These are phyloP conservation scores for Dendrobium chrysotoxum DNA, from an alignment of 106 monocot species.

Conservation along the genomic window DNA sequence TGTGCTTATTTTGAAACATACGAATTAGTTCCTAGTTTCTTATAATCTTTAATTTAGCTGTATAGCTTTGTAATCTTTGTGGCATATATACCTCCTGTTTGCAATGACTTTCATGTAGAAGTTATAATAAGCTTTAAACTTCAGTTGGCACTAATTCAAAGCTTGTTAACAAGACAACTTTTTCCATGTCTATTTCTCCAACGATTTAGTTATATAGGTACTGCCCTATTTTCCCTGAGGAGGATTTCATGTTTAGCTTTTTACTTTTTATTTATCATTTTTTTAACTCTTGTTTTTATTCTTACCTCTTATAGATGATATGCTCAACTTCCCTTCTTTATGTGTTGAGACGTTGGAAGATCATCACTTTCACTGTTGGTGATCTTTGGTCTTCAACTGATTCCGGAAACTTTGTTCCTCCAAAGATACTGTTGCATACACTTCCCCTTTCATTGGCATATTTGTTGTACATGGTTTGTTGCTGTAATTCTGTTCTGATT, in stretches of 20 bases:
- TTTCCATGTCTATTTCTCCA: neutral
- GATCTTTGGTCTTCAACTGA: conserved; percentile 52
- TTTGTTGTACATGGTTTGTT: conserved; percentile 84
- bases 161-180: conserved; percentile 1
- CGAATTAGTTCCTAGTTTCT: neutral
- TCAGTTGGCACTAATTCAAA: neutral
- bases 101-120: neutral
- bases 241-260: neutral
- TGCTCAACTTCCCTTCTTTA: conserved; percentile 69
- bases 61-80: neutral
- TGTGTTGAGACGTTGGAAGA: conserved; percentile 59
- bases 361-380: conserved; percentile 67
- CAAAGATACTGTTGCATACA: conserved; percentile 58
- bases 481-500: neutral
- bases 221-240: neutral
- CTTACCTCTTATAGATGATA: conserved; percentile 60
- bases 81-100: neutral
- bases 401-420: conserved; percentile 51
- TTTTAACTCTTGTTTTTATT: conserved; percentile 2
- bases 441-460: conserved; percentile 84
- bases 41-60: neutral
- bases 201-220: neutral
- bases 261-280: conserved; percentile 2
- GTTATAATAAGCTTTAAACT: neutral
- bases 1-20: neutral